A percentile compares a stretch with the other conserved stretches of the same genome.
phyloP scores from a whole-genome alignment of 164 flowering plant species.

The Chimonanthus praecox region DNA sequence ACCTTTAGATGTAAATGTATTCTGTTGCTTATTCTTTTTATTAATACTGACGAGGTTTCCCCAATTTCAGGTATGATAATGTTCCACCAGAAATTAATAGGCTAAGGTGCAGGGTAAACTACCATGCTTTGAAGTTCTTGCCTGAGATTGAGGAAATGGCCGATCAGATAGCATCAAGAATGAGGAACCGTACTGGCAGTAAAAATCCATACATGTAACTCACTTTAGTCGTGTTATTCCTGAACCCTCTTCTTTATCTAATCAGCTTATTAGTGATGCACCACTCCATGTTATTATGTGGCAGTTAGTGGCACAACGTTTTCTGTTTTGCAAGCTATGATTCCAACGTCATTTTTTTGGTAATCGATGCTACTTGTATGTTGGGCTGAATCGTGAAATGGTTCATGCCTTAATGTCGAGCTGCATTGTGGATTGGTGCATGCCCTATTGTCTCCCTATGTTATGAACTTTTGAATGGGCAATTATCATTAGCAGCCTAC shows the following conservation, averaged over 20 bases:
- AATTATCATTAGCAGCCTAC: not conserved
- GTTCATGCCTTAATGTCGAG: not conserved
- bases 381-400: not conserved
- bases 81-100: slow-evolving; percentile 93
- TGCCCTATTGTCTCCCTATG: not conserved
- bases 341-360: not conserved
- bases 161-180: slow-evolving; percentile 69
- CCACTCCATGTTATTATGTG: not conserved
- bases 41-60: not conserved
- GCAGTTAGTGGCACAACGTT: not conserved
- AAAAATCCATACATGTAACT: slow-evolving; percentile 83
- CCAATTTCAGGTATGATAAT: slow-evolving; percentile 73
- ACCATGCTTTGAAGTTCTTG: slow-evolving; percentile 92
- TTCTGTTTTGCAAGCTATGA: not conserved
- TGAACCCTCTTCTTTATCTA: not conserved
- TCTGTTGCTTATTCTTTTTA: not conserved
- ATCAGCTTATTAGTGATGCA: not conserved
- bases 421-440: not conserved
- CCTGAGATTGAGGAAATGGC: slow-evolving; percentile 95
- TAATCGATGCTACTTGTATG: not conserved
- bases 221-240: not conserved
- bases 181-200: slow-evolving; percentile 87
- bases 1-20: too few species aligned
- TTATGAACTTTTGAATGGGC: not conserved
- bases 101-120: slow-evolving; percentile 90